phyloP scores from a whole-genome alignment of 1,284 basidiomycete species.

The Athelia sp. region DNA sequence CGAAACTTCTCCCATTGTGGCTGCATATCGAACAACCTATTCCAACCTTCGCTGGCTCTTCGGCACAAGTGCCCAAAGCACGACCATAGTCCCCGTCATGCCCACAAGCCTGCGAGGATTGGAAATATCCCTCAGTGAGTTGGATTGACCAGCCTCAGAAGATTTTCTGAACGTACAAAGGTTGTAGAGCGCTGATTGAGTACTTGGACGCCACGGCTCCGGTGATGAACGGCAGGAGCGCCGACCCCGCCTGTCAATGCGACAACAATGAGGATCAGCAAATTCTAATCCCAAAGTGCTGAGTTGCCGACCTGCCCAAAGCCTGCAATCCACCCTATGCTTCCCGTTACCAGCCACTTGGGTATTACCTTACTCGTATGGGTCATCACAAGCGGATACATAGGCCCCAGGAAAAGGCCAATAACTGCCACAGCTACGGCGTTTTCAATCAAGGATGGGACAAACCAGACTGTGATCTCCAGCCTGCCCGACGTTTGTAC shows the following conservation, averaged over 20 bases:
- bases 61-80: conserved; percentile 1
- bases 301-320: conserved; percentile 12
- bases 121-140: neutral
- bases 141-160: too few relatives aligned
- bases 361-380: conserved; percentile 19
- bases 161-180: too few relatives aligned
- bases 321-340: conserved; percentile 23
- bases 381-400: conserved; percentile 23
- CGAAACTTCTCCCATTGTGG: too few relatives aligned
- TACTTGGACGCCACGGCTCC: conserved; percentile 11
- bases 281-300: too few relatives aligned
- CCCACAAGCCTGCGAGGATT: neutral
- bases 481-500: conserved; percentile 22
- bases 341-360: conserved; percentile 17
- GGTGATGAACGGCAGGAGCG: conserved; percentile 20
- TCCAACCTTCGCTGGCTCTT: neutral
- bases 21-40: too few relatives aligned
- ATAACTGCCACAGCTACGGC: conserved; percentile 25
- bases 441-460: conserved; percentile 36
- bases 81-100: neutral
- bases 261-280: too few relatives aligned
- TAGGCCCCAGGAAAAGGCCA: conserved; percentile 24
- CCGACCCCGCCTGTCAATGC: conserved; percentile 11
- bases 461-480: conserved; percentile 45
- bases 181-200: conserved; percentile 5